phyloP scores from a whole-genome alignment of 805 yeast genomes.

The Isabelozyma rhagii region DNA sequence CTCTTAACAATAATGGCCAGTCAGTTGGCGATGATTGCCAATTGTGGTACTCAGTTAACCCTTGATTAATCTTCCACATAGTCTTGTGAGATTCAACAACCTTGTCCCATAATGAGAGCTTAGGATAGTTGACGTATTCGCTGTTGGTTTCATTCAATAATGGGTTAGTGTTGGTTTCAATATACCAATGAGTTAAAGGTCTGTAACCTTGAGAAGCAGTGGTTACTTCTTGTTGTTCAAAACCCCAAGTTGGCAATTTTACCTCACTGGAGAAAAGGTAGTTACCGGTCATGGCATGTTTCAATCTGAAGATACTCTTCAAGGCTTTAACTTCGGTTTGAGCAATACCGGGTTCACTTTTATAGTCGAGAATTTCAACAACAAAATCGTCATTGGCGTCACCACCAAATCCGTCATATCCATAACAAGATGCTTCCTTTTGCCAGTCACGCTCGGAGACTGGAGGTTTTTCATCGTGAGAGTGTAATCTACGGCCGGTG shows the following conservation, averaged over 20 bases:
- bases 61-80: slow-evolving; percentile 78
- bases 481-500: slow-evolving; percentile 68
- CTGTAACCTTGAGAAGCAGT: slow-evolving; percentile 69
- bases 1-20: slow-evolving; percentile 76
- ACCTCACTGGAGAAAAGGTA: slow-evolving; percentile 72
- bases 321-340: slow-evolving; percentile 59
- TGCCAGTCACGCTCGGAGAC: slow-evolving; percentile 80
- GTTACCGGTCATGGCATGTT: slow-evolving; percentile 79
- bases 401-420: slow-evolving; percentile 72
- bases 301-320: slow-evolving; percentile 67
- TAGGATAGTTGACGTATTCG: slow-evolving; percentile 44
- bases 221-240: slow-evolving; percentile 81
- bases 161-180: slow-evolving; percentile 65
- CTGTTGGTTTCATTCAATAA: slow-evolving; percentile 27
- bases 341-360: slow-evolving; percentile 50
- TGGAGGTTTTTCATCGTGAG: slow-evolving; percentile 81
- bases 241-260: slow-evolving; percentile 80
- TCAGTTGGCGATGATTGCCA: slow-evolving; percentile 69
- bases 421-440: slow-evolving; percentile 76
- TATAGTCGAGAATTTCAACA: slow-evolving; percentile 63
- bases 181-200: slow-evolving; percentile 64
- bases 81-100: slow-evolving; percentile 61
- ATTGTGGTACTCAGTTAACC: slow-evolving; percentile 64
- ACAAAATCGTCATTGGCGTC: slow-evolving; percentile 83
- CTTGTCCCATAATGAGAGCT: slow-evolving; percentile 54